Evolutionary conservation across 805 yeast species (phyloP).

Genomic region (Wickerhamomyces canadensis): DNA sequence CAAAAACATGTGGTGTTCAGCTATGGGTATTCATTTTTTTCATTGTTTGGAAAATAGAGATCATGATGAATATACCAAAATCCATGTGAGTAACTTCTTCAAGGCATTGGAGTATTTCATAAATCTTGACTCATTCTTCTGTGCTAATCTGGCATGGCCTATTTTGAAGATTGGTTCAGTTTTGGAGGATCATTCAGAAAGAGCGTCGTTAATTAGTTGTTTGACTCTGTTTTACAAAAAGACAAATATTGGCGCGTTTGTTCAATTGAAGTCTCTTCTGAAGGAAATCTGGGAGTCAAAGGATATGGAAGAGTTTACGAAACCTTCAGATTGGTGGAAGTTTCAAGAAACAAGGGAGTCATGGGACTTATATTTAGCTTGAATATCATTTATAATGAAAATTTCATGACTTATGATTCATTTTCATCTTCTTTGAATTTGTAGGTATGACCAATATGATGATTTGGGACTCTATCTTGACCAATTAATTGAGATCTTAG

Average conservation of each 20-base stretch:
- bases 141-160: conserved; percentile 1
- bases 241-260: background rate
- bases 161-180: conserved; percentile 1
- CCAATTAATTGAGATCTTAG: conserved; percentile 10
- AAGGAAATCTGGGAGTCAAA: background rate
- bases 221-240: background rate
- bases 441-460: conserved; percentile 6
- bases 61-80: conserved; percentile 2
- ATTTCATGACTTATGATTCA: too few relatives aligned
- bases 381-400: background rate
- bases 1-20: background rate
- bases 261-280: background rate
- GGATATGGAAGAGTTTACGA: background rate
- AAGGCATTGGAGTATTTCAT: conserved; percentile 2
- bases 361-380: conserved; percentile 1
- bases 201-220: conserved; percentile 1
- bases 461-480: conserved; percentile 2
- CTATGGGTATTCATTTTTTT: background rate
- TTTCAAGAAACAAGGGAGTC: background rate
- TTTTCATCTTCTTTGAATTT: conserved; percentile 2
- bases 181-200: background rate
- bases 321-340: conserved; percentile 1
- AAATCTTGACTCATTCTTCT: conserved; percentile 1
- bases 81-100: conserved; percentile 3
- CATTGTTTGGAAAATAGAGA: conserved; percentile 1